These are phyloP conservation scores for Agaricus sinodeliciosus DNA, from an alignment of 768 basidiomycete species.

Conservation along the genomic window DNA sequence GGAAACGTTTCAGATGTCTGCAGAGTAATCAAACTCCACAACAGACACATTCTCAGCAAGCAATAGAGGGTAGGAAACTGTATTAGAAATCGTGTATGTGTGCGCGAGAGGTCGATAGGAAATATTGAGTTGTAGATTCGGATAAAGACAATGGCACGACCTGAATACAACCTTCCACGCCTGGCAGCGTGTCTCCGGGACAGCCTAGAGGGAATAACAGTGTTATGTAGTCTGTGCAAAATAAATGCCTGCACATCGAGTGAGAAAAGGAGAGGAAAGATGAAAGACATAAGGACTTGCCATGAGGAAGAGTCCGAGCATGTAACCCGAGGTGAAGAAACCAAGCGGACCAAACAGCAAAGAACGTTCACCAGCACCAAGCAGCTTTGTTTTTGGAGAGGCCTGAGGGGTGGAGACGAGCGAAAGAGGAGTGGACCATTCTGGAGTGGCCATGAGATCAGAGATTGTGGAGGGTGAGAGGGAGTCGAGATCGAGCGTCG, in stretches of 20 bases:
- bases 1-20: constrained; percentile 46
- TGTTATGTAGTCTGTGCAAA: constrained; percentile 71
- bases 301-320: constrained; percentile 59
- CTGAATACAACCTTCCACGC: constrained; percentile 20
- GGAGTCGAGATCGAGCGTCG: constrained; percentile 6
- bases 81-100: constrained; percentile 49
- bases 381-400: background rate
- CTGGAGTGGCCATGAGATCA: constrained; percentile 10
- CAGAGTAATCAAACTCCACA: constrained; percentile 54
- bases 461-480: constrained; percentile 10
- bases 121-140: constrained; percentile 36
- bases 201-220: constrained; percentile 60
- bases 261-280: background rate
- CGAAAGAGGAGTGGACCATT: constrained; percentile 10
- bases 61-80: constrained; percentile 62
- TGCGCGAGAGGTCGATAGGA: constrained; percentile 58
- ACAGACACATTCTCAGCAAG: constrained; percentile 44
- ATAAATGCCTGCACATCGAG: constrained; percentile 50
- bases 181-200: constrained; percentile 12
- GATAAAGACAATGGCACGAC: constrained; percentile 19
- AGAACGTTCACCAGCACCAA: constrained; percentile 3
- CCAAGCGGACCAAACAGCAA: constrained; percentile 56
- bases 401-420: constrained; percentile 1
- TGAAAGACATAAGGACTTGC: constrained; percentile 29
- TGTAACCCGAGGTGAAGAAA: constrained; percentile 71